Conservation (phyloP, 306 rosid genomes). For the Chamaecrista fasciculata region DNA sequence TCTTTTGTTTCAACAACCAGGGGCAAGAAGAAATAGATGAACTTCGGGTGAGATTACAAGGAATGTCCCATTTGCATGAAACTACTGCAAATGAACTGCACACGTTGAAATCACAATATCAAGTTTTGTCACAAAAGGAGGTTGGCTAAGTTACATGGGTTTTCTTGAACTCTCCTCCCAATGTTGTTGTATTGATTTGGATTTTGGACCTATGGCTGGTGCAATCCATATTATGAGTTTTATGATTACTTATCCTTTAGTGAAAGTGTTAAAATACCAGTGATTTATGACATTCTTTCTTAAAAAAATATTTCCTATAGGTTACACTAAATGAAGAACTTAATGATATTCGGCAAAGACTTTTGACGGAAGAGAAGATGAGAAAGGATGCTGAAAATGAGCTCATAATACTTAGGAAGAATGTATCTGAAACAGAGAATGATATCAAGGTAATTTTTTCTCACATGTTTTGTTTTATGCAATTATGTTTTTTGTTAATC, state of each 20-base stretch:
- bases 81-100: conserved; percentile 43
- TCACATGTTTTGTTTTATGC: background rate
- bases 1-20: conserved; percentile 27
- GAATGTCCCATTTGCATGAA: conserved; percentile 40
- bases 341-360: conserved; percentile 36
- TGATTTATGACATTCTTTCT: background rate
- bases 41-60: conserved; percentile 44
- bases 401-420: conserved; percentile 40
- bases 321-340: conserved; percentile 49
- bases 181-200: background rate
- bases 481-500: background rate
- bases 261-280: background rate
- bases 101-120: conserved; percentile 41
- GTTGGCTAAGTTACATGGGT: conserved; percentile 26
- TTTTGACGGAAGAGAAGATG: conserved; percentile 51
- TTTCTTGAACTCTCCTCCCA: background rate
- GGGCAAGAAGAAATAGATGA: conserved; percentile 43
- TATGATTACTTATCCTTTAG: background rate
- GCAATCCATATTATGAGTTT: background rate
- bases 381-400: conserved; percentile 51
- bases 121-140: conserved; percentile 44
- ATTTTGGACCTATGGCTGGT: background rate
- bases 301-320: conserved; percentile 24
- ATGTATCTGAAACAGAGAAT: conserved; percentile 40
- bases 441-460: conserved; percentile 46